Base-by-base conservation (phyloP, 2,329 filamentous ascomycete species). In the Dactylellina drechsleri region DNA sequence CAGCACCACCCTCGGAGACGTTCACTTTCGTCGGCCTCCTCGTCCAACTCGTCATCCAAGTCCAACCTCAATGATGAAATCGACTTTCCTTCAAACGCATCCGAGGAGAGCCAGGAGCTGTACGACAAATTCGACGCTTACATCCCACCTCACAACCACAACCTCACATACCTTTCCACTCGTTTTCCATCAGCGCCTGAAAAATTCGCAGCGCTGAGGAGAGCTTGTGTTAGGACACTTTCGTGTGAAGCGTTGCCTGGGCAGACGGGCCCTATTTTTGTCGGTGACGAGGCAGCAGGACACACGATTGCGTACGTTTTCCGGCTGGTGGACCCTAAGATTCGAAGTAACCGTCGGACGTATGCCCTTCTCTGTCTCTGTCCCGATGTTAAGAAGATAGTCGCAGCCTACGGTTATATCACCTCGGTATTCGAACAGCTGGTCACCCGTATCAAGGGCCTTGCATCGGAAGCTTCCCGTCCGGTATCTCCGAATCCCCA, bases 261-360 rank as follows among this genome's bases (percentile, higher is more conserved):
- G 8, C 83, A 85, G 1, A 88, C 88, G 1, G 88, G 88, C 0
- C 88, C 89, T 31, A 89, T 91, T 62, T 90, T 91, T 80, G 90
- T 91, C 73, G 89, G 89, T 31, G 89, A 91, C 78, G 85, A 87
- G 0, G 80, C 86, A 0, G 86, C 88, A 0, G 89, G 89, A 31
- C 90, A 90, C 81, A 91, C 89, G 0, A 91, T 88, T 0, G 89
- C 88, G 13, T 90, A 89, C 81, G 89, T 90, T 77, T 91, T 91
- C 79, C 88, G 89, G 26, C 89, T 91, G 49, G 87, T 88, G 5
- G 89, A 91, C 79, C 84, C 89, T 41, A 88, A 89, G 77, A 89
- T 89, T 13, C 87, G 89, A 12, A 89, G 89, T 3, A 87, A 89
- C 77, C 88, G 89, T 81, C 86, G 89, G n/a, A 87, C 90, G 12